Evolutionary conservation across 1,284 basidiomycete species (phyloP), one percentile per base, ranked within the genome.

Genomic region (Cutaneotrichosporon arboriforme): DNA sequence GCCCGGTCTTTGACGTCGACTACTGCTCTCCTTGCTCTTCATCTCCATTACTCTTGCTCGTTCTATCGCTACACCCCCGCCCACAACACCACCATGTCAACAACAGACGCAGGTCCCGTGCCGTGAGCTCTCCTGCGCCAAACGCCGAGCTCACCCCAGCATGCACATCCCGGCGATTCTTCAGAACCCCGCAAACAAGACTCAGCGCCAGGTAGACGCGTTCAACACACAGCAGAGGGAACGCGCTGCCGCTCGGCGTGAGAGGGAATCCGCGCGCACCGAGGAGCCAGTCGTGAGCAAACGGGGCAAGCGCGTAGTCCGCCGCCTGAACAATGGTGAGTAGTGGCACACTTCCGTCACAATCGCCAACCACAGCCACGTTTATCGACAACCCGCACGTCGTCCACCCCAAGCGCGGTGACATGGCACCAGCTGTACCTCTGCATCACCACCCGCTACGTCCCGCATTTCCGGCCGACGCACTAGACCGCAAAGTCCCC

Each of bases 161-260:
- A 61, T 75, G 4, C 67, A 57, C 49, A 55, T 75, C 17, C 74
- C 74, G 8, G 68, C 73, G 13, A 76, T 76, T 56, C 60, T 76
- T 7, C 69, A 72, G 55, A 73, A 76, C 54, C 68, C 72, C 2
- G 57, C 38, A 9, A 67, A 64, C 43, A 51, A 53, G 15, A 49
- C 69, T 2, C 55, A 55, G 20, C 56, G 66, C 13, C 67, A 72
- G 38, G 64, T 74, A 14, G 65, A 69, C 34, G 67, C 72, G 0
- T 63, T 70, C 61, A 69, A 69, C 47, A 64, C 66, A 8, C 74
- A 76, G 57, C 74, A 76, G 57, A 52, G 68, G 4, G 69, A 76
- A 40, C 67, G 65, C 46, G 60, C 62, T 0, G 53, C 54, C n/a
- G 72, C 72, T 15, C 48, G 65, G 15, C 22, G 46, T 9, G 57